Base-by-base conservation (phyloP, 208 protist genomes). In the Naegleria gruberi region DNA sequence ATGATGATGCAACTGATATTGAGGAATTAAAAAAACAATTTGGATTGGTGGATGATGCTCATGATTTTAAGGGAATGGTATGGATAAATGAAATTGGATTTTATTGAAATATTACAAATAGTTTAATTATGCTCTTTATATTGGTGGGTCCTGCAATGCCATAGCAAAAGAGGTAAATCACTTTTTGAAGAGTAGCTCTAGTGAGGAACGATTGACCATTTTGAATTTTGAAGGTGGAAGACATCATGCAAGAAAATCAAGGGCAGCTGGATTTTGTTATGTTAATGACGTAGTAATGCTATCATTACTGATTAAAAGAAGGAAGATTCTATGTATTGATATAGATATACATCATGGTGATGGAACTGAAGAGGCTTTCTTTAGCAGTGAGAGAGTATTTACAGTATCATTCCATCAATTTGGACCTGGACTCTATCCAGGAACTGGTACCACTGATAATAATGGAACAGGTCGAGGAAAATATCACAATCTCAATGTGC, bases 271-370 rank as follows among this genome's bases (percentile, higher is more conserved):
- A 1, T 99, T 99, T 91, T 99, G 99, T 95, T 99, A 99, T 94
- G 96, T 99, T 42, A 99, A 99, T 92, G 99, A 99, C 94, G 99
- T 99, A 93, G 99, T 99, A 1, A 93, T 99, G 15, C 98, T 94
- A 43, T 99, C 99, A 65, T 94, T 99, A 26, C 98, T 99, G 87
- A 94, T 99, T 19, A 94, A 99, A 43, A 99, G 98, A 42, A 83
- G 45, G 44, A 15, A 19, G 30, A n/a, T 91, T 1, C 10, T 91
- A 15, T 90, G 30, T 41, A 86, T 91, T 51, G 40, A 47, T 86
- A 96, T 96, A 51, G 95, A 96, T 90, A 95, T 96, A 47, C 96
- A 97, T 82, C 94, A 96, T 87, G 94, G 95, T n/a, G 96, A 97
- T 90, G 96, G 96, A 15, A 97, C 98, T 4, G 94, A 98, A 90